Base-by-base conservation (phyloP, 805 yeast genomes). In the Candida silvicultrix region DNA sequence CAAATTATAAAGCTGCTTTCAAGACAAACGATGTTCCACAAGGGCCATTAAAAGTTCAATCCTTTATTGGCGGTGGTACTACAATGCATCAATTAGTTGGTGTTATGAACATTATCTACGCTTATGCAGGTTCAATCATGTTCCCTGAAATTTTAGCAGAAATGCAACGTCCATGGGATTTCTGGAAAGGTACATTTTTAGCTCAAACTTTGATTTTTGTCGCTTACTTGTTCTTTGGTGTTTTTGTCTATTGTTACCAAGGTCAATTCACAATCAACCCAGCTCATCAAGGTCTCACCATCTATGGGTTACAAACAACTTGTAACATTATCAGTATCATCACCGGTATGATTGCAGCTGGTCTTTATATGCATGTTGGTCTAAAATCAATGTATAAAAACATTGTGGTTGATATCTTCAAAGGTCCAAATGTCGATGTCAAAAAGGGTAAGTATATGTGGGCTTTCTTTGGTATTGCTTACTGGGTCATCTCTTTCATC, bases 111-210 rank as follows among this genome's bases (percentile, higher is more conserved):
- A 65, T 73, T 49, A 74, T 74, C 18, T 74, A 68, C 55, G 69
- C 76, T 3, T 74, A 71, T 63, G 78, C 77, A 36, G 79, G 78
- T 50, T 73, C 78, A n/a, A 65, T 73, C 49, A 68, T 73, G 42
- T 73, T 72, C 59, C 66, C 71, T 16, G 76, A 74, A 52, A 65
- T 74, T 43, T 62, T 74, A 61, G 70, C 78, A 11, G 78, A 74
- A 55, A 68, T 74, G 75, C 63, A 58, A 46, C 63, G 71, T 42
- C 78, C 78, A 9, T 59, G 60, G 65, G 78, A 74, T 46, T 74
- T 74, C 59, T 65, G 73, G 69, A 70, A 72, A 56, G 76, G 76
- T 40, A 67, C 73, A 69, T 48, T 65, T 18, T 50, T 60, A 38
- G 75, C 77, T 20, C 74, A 74, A 52, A 18, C 54, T 7, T 57